Conservation (phyloP, 257 asterid species). For the Rubia yunnanensis region DNA sequence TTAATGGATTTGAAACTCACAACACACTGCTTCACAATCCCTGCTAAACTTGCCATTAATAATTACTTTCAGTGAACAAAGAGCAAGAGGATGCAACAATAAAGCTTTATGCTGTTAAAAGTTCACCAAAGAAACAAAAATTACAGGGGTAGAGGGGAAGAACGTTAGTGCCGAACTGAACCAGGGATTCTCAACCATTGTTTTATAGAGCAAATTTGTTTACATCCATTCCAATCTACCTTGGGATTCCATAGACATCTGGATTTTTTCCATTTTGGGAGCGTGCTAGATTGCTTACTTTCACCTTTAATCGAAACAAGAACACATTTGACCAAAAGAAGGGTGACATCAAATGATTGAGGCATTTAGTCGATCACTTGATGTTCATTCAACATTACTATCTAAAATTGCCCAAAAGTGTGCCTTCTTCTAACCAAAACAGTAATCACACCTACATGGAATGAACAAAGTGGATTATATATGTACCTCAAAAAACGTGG, state of each 20-base stretch:
- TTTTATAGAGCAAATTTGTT: constrained; percentile 13
- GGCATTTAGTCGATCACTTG: no score
- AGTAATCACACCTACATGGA: no score
- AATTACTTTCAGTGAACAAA: background rate
- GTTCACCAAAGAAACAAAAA: background rate
- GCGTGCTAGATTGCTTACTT: constrained; percentile 39
- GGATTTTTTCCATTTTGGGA: constrained; percentile 62
- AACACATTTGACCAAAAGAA: no score
- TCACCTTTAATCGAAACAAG: no score
- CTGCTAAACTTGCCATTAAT: background rate
- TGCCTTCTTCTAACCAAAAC: no score
- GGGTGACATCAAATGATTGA: no score
- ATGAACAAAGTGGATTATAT: no score
- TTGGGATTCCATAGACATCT: constrained; percentile 56
- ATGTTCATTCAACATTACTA: no score
- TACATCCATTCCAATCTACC: constrained; percentile 70
- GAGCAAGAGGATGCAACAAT: background rate
- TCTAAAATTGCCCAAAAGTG: no score
- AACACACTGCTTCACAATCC: background rate
- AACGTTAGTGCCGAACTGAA: background rate
- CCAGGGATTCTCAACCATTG: background rate
- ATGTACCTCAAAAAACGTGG: no score
- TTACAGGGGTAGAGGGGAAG: background rate
- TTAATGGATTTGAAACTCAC: background rate
- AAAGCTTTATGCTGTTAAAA: background rate